Percentiles rank a stretch among this genome's conserved stretches.
These are phyloP conservation scores for Oryza punctata DNA, from an alignment of 176 grass and related monocot species.

Conservation along the genomic window DNA sequence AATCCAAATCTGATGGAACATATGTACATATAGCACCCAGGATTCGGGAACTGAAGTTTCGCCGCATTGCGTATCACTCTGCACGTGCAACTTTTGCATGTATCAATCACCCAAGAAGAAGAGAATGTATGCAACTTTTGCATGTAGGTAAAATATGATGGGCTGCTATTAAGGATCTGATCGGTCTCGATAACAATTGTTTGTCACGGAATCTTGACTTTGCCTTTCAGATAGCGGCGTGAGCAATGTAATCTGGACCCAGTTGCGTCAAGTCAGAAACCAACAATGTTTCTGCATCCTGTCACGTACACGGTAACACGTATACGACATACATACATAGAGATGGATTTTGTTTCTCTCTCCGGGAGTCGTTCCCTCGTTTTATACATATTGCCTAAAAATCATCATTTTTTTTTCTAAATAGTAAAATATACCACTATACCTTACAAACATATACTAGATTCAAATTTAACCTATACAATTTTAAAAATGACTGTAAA, in stretches of 20 bases:
- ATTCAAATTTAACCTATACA: too few relatives aligned
- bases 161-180: not conserved
- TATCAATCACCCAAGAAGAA: too few relatives aligned
- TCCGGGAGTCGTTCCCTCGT: too few relatives aligned
- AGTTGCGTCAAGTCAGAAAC: not conserved
- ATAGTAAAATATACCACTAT: too few relatives aligned
- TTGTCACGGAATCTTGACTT: not conserved
- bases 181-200: not conserved
- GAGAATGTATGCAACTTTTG: not conserved
- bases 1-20: conserved; percentile 5
- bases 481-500: too few relatives aligned
- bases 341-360: too few relatives aligned
- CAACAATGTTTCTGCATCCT: not conserved
- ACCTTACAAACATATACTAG: too few relatives aligned
- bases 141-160: not conserved
- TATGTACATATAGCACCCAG: not conserved
- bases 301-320: not conserved
- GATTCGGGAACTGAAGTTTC: not conserved
- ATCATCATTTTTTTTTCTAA: too few relatives aligned
- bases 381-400: too few relatives aligned
- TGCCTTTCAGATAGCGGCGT: not conserved
- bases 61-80: not conserved
- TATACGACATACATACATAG: not conserved
- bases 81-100: not conserved
- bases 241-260: not conserved